Conservation (phyloP, 495 filamentous ascomycete genomes). For the Mytilinidion resinicola region DNA sequence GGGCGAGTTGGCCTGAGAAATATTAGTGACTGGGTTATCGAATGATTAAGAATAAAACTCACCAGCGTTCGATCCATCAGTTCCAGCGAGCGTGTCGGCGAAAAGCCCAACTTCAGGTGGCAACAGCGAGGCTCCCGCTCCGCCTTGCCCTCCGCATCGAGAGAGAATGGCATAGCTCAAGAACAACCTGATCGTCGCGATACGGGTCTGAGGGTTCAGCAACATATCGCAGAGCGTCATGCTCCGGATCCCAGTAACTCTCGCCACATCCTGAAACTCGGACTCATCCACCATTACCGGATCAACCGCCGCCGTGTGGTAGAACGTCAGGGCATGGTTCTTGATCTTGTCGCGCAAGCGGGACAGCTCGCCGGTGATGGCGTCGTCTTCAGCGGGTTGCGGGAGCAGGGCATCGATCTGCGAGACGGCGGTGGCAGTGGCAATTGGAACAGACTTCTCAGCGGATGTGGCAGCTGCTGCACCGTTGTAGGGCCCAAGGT, state of each 20-base stretch:
- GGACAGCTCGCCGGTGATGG: constrained; percentile 27
- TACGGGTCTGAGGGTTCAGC: constrained; percentile 1
- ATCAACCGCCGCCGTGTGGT: constrained; percentile 5
- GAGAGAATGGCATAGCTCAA: constrained; percentile 29
- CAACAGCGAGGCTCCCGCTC: constrained; percentile 1
- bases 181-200: constrained; percentile 18
- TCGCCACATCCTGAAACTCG: not conserved
- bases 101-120: constrained; percentile 2
- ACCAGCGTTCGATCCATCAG: constrained; percentile 6
- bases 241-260: not conserved
- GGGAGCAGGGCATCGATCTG: constrained; percentile 10
- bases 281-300: not conserved
- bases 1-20: constrained; percentile 7
- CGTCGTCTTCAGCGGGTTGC: constrained; percentile 29
- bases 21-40: no score
- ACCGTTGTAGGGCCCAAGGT: not conserved
- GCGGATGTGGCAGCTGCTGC: not conserved
- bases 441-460: not conserved
- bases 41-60: not conserved
- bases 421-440: not conserved
- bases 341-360: constrained; percentile 32
- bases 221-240: not conserved
- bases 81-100: not conserved
- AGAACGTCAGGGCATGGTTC: constrained; percentile 36
- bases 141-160: constrained; percentile 5